Evolutionary conservation across 2,329 filamentous ascomycete genomes (phyloP).

Genomic region (Colletotrichum tropicale): DNA sequence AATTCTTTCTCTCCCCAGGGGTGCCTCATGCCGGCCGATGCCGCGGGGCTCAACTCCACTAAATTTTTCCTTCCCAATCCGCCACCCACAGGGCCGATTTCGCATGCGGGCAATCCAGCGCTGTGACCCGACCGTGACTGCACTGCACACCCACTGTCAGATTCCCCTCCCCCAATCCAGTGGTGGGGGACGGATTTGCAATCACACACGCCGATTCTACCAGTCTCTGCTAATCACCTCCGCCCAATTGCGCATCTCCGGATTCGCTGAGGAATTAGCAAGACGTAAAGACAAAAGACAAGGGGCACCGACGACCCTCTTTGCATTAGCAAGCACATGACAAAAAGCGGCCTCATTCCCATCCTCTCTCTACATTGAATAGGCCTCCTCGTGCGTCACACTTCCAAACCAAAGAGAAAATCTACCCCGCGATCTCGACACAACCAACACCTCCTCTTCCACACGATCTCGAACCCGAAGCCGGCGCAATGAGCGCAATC

Average conservation of each 20-base stretch:
- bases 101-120: background rate
- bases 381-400: background rate
- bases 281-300: background rate
- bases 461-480: background rate
- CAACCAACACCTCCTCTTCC: background rate
- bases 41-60: background rate
- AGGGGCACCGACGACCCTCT: background rate
- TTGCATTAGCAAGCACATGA: background rate
- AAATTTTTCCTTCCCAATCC: background rate
- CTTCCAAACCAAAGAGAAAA: background rate
- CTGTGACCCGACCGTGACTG: background rate
- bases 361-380: background rate
- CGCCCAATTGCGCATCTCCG: conserved; percentile 19
- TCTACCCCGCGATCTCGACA: conserved; percentile 1
- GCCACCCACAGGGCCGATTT: conserved; percentile 17
- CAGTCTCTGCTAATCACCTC: background rate
- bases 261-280: background rate
- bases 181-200: conserved; percentile 23
- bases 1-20: background rate
- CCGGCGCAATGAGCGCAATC: conserved; percentile 86
- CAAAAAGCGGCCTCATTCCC: background rate
- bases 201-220: conserved; percentile 9
- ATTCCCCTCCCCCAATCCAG: conserved; percentile 9
- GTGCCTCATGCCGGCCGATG: conserved; percentile 1
- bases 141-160: background rate